Evolutionary conservation across 208 protist species (phyloP).

Genomic region (Acanthamoeba polyphaga): DNA sequence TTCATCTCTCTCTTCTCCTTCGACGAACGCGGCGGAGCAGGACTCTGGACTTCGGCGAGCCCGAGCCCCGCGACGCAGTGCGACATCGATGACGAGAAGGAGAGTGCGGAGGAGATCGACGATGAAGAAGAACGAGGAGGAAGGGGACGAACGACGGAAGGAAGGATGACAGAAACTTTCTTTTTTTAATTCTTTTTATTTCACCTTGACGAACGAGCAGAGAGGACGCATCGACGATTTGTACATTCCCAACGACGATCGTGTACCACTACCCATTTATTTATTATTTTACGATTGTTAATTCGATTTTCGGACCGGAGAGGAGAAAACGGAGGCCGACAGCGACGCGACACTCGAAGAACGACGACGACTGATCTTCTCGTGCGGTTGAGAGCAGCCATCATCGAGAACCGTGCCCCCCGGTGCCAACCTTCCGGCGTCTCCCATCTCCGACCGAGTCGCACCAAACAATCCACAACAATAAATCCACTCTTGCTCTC

Average conservation of each 20-base stretch:
- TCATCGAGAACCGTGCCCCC: conserved; percentile 8
- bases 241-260: not conserved
- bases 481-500: not conserved
- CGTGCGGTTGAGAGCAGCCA: conserved; percentile 47
- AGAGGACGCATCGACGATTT: not conserved
- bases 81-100: not conserved
- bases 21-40: not conserved
- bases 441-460: not conserved
- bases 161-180: conserved; percentile 19
- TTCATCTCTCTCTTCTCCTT: not conserved
- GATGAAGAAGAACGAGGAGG: not conserved
- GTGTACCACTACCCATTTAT: not conserved
- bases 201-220: not conserved
- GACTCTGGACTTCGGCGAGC: conserved; percentile 23
- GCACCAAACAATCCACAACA: not conserved
- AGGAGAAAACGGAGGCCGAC: not conserved
- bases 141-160: not conserved
- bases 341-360: not conserved
- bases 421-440: not conserved
- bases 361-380: conserved; percentile 14
- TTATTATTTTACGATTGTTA: not conserved
- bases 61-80: not conserved
- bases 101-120: not conserved
- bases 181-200: not conserved
- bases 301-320: not conserved